Evolutionary conservation across 805 yeast genomes (phyloP).

Genomic region (Candida easanensis): DNA sequence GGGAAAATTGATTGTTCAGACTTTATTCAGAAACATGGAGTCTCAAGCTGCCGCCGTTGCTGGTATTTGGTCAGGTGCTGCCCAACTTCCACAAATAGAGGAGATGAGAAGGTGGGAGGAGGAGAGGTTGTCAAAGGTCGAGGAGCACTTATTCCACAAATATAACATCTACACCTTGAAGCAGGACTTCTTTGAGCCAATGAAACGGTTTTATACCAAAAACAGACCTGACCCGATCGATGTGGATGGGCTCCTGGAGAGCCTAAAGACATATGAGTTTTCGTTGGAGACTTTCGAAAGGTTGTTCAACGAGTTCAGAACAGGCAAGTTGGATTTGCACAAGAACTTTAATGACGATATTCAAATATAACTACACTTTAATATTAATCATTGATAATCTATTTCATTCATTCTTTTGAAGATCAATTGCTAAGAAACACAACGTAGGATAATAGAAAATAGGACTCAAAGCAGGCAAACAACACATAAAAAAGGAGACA

Average conservation of each 20-base stretch:
- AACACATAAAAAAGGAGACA: background rate
- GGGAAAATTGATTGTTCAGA: constrained; percentile 39
- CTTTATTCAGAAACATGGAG: constrained; percentile 50
- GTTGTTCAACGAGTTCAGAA: constrained; percentile 21
- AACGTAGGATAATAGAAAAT: background rate
- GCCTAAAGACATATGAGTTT: constrained; percentile 11
- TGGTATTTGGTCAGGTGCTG: constrained; percentile 50
- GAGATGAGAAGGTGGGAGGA: constrained; percentile 38
- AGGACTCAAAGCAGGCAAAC: too few species aligned
- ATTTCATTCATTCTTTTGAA: background rate
- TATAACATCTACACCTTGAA: constrained; percentile 31
- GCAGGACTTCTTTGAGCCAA: constrained; percentile 29
- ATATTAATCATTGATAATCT: background rate
- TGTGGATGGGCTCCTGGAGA: constrained; percentile 21
- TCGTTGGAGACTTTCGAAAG: constrained; percentile 21
- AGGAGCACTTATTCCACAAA: constrained; percentile 33
- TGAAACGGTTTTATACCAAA: constrained; percentile 28
- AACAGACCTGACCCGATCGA: constrained; percentile 33
- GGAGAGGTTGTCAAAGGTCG: constrained; percentile 24
- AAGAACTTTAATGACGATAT: constrained; percentile 13
- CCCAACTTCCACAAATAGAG: constrained; percentile 36
- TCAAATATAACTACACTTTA: background rate
- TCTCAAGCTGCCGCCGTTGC: constrained; percentile 52
- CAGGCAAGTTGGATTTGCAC: constrained; percentile 12
- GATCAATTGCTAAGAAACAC: too few species aligned